Conservation (phyloP, 1,139 yeast genomes). For the Yamadazyma diospyri region DNA sequence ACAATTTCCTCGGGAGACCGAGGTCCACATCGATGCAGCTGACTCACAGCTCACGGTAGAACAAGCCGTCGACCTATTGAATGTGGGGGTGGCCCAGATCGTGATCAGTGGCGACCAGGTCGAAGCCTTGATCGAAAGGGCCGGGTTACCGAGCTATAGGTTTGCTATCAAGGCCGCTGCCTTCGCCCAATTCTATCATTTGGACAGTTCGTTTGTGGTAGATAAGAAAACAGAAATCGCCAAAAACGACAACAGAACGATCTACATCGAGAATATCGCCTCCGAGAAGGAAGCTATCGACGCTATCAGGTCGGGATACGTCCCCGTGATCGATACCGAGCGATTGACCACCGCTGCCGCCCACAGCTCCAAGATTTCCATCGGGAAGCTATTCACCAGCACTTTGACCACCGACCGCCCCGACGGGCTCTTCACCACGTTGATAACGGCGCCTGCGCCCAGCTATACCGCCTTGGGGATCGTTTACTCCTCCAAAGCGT, state of each 20-base stretch:
- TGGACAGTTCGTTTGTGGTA: constrained; percentile 24
- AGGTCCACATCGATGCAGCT: constrained; percentile 34
- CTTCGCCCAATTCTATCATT: constrained; percentile 12
- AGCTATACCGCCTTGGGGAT: constrained; percentile 67
- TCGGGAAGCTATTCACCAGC: constrained; percentile 52
- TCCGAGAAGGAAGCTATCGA: constrained; percentile 25
- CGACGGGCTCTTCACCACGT: constrained; percentile 82
- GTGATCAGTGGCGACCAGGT: constrained; percentile 37
- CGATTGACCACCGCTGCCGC: constrained; percentile 41
- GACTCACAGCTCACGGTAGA: constrained; percentile 27
- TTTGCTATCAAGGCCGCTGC: constrained; percentile 39
- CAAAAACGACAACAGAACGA: constrained; percentile 37
- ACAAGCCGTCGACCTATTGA: constrained; percentile 52
- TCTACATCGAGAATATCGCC: constrained; percentile 28
- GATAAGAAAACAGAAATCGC: constrained; percentile 14
- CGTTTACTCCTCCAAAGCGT: constrained; percentile 83
- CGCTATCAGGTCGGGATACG: constrained; percentile 36
- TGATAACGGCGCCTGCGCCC: constrained; percentile 67
- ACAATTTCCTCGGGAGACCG: constrained; percentile 30
- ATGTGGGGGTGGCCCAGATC: constrained; percentile 60
- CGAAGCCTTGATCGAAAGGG: constrained; percentile 31
- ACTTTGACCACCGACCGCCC: constrained; percentile 74
- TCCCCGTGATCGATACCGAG: constrained; percentile 44
- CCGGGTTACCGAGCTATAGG: constrained; percentile 62
- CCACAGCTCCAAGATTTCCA: constrained; percentile 31